Base-by-base conservation (phyloP, 805 yeast genomes). In the Metschnikowia lunata region DNA sequence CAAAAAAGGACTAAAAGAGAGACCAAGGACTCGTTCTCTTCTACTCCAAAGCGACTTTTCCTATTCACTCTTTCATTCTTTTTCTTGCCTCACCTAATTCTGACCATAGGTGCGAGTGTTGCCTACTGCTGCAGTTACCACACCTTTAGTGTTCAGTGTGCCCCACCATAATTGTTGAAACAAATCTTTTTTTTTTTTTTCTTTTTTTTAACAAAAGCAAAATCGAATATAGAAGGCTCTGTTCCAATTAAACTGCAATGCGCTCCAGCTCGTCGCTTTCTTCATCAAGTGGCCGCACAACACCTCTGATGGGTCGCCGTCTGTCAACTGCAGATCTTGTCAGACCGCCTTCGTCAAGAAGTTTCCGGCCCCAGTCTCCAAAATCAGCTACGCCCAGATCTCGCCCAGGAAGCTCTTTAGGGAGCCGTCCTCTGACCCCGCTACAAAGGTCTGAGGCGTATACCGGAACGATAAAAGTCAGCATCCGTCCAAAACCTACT, bases 401-500 rank as follows among this genome's bases (percentile, higher is more conserved):
- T 3, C 47, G 74, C 23, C 71, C 73, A 1, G 60, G 63, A 13
- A 67, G 72, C 0, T 58, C 73, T 4, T 49, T 66, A 58, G 65
- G 69, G 9, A 56, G 56, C 45, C 54, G 75, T 39, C 74, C 75
- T 1, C 51, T 62, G 8, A 71, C 75, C 1, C 75, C 75, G 11
- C 51, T 62, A 8, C 58, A 57, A 30, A 44, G 51, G 13, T 55
- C 53, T 9, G 75, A 70, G 38, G 74, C 74, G 0, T 85, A 83
- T 56, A 73, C 79, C 4, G 95, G 95, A 1, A 73, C 83, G 12
- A 88, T 88, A 50, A 75, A 79, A 1, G 96, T 88, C 1, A 77
- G 89, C 0, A 76, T 88, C 10, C 69, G 97, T 48, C 88, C 90
- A 13, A 82, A 83, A 51, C 96, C 96, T 8, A 36, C 30, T 27